Percentiles rank a stretch among this genome's conserved stretches.
Evolutionary conservation across 345 rosid species (phyloP).

Genomic region (Eucalyptus sp.): DNA sequence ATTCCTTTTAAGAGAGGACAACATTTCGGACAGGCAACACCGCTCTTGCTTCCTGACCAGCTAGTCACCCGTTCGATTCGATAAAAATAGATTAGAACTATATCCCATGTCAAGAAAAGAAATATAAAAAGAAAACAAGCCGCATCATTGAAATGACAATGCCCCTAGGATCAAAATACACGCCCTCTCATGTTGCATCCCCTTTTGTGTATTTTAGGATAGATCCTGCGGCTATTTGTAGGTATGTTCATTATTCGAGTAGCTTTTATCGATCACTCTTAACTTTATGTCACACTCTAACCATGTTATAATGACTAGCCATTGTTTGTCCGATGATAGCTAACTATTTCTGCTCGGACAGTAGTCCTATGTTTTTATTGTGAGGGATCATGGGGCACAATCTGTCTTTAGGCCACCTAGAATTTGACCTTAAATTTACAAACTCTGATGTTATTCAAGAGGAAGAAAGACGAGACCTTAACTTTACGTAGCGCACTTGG

Average conservation of each 20-base stretch:
- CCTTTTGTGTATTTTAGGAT: background rate
- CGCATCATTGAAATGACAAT: background rate
- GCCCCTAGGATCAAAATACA: background rate
- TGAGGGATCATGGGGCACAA: background rate
- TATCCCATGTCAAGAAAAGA: background rate
- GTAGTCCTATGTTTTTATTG: background rate
- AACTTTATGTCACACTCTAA: background rate
- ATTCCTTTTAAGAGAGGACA: background rate
- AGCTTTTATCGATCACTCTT: background rate
- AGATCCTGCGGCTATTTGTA: background rate
- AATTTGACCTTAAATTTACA: background rate
- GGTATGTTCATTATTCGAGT: background rate
- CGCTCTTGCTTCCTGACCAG: background rate
- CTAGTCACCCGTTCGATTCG: background rate
- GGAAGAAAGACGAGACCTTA: background rate
- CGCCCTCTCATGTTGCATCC: background rate
- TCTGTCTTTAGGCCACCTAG: background rate
- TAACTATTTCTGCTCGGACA: background rate
- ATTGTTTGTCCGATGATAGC: background rate
- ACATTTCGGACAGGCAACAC: background rate
- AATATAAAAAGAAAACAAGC: background rate
- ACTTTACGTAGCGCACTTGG: background rate
- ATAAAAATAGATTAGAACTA: background rate
- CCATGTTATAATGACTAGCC: background rate
- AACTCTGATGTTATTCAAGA: background rate